A percentile compares a stretch with the other conserved stretches of the same genome.
phyloP scores from a whole-genome alignment of 306 rosid genomes.

The Canavalia gladiata region DNA sequence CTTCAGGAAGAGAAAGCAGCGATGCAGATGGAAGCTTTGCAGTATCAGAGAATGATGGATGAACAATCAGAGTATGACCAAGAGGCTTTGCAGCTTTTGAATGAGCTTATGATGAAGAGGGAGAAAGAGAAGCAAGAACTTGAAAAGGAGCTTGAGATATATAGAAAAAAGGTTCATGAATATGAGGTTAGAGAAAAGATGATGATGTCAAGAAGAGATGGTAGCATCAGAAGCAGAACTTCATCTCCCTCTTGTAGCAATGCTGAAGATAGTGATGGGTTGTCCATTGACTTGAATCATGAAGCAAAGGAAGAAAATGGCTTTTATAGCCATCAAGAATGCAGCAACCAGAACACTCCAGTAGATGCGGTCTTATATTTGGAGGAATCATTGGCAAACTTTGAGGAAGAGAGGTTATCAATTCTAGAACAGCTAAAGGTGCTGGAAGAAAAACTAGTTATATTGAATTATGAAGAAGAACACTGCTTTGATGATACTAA shows the following conservation, averaged over 20 bases:
- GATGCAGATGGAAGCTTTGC: conserved; percentile 99
- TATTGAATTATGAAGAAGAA: conserved; percentile 73
- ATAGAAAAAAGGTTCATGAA: conserved; percentile 77
- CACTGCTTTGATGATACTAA: conserved; percentile 57
- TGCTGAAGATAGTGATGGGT: conserved; percentile 86
- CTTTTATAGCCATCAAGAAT: conserved; percentile 61
- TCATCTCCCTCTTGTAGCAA: conserved; percentile 81
- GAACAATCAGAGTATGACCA: conserved; percentile 98
- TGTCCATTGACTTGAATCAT: conserved; percentile 73
- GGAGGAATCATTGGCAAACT: conserved; percentile 79
- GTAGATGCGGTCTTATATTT: conserved; percentile 74
- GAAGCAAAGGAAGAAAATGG: conserved; percentile 78
- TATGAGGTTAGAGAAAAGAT: conserved; percentile 78
- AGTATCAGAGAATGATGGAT: conserved; percentile 98
- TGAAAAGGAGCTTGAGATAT: conserved; percentile 80
- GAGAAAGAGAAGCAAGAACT: conserved; percentile 91
- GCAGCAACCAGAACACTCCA: conserved; percentile 78
- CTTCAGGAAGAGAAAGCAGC: conserved; percentile 98
- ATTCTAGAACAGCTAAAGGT: conserved; percentile 85
- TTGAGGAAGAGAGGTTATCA: conserved; percentile 91
- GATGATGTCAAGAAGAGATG: conserved; percentile 63
- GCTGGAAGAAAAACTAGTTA: conserved; percentile 86
- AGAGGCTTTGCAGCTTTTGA: conserved; percentile 92
- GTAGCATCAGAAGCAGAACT: conserved; percentile 74
- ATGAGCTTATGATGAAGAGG: conserved; percentile 88